These are phyloP conservation scores for Chamaecrista fasciculata DNA, from an alignment of 306 rosid species.

Conservation along the genomic window DNA sequence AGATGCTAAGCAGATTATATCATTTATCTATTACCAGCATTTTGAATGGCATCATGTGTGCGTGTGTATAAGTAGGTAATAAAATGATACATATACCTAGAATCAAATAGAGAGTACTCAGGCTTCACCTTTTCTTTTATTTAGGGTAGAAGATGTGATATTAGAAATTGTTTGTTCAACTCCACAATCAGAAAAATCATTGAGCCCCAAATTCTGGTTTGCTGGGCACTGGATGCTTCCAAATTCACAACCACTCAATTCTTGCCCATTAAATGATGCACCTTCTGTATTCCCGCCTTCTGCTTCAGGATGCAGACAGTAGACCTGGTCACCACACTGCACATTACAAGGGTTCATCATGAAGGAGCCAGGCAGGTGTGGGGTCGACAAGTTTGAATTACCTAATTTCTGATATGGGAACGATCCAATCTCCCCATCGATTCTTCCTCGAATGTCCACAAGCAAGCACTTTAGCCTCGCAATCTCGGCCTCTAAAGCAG, in stretches of 20 bases:
- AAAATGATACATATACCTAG: background rate
- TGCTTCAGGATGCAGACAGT: conserved; percentile 61
- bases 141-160: conserved; percentile 43
- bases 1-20: conserved; percentile 14
- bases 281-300: conserved; percentile 60
- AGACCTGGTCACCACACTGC: conserved; percentile 76
- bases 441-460: conserved; percentile 96
- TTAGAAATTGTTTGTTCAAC: conserved; percentile 43
- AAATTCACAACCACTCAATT: conserved; percentile 69
- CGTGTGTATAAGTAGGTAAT: background rate
- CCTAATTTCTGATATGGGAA: conserved; percentile 82
- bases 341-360: conserved; percentile 81
- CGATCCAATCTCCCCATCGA: conserved; percentile 92
- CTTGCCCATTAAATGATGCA: conserved; percentile 44
- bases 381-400: conserved; percentile 36
- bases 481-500: conserved; percentile 87
- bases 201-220: conserved; percentile 55
- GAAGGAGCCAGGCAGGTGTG: conserved; percentile 47
- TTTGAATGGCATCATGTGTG: conserved; percentile 1
- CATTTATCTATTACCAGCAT: conserved; percentile 1
- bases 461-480: conserved; percentile 92
- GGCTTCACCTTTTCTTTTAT: conserved; percentile 62
- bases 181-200: conserved; percentile 61
- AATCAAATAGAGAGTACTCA: background rate
- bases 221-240: conserved; percentile 73